A percentile compares a stretch with the other conserved stretches of the same genome.
Evolutionary conservation across 1,284 basidiomycete species (phyloP).

Genomic region (Pascua sp.): DNA sequence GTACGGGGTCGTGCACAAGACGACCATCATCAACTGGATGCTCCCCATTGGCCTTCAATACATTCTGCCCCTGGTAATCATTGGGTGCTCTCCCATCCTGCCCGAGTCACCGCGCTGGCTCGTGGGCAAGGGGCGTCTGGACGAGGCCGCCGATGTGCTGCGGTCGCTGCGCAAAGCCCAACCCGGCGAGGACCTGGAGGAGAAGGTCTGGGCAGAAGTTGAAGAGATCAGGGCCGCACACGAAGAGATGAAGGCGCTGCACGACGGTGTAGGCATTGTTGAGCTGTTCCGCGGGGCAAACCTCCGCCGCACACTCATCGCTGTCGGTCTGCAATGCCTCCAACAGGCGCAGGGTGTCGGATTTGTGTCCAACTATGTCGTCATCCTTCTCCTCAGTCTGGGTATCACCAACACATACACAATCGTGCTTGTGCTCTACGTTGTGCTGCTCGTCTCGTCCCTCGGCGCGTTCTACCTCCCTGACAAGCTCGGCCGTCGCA

Average conservation of each 20-base stretch:
- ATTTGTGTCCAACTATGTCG: conserved; percentile 6
- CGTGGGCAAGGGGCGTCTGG: conserved; percentile 15
- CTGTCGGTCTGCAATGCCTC: conserved; percentile 7
- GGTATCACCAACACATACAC: conserved; percentile 18
- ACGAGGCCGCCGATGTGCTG: conserved; percentile 21
- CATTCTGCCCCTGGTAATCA: not conserved
- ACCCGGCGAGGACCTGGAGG: no score
- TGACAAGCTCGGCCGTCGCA: conserved; percentile 43
- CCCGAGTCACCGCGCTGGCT: conserved; percentile 13
- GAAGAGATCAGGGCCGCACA: not conserved
- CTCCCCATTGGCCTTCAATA: conserved; percentile 8
- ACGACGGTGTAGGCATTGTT: conserved; percentile 13
- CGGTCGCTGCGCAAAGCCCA: no score
- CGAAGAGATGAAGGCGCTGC: conserved; percentile 14
- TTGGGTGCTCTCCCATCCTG: conserved; percentile 6
- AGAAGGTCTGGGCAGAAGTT: no score
- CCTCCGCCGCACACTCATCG: conserved; percentile 18
- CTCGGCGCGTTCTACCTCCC: conserved; percentile 37
- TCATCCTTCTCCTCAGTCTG: conserved; percentile 32
- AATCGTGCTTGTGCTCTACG: not conserved
- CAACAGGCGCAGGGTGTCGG: conserved; percentile 9
- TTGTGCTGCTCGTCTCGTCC: not conserved
- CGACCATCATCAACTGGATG: not conserved
- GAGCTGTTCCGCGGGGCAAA: conserved; percentile 15
- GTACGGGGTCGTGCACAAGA: no score